Evolutionary conservation across 2,329 filamentous ascomycete species (phyloP).

Genomic region (Fonsecaea multimorphosa): DNA sequence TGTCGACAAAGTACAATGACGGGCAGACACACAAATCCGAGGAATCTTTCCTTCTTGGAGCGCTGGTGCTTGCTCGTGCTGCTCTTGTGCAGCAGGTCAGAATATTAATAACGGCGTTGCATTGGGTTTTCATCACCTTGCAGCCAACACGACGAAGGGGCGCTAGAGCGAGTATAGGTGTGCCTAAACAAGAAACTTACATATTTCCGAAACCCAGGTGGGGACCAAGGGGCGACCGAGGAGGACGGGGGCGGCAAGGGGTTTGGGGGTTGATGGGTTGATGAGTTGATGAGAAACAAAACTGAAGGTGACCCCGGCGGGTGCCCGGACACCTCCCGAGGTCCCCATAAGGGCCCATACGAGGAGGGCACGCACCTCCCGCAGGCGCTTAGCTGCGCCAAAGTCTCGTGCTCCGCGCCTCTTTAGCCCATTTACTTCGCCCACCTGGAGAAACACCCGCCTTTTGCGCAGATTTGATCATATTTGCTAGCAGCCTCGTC

Average conservation of each 20-base stretch:
- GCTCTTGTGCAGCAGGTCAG: not conserved
- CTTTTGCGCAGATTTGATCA: not conserved
- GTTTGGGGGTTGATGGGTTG: too few species aligned
- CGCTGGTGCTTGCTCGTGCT: not conserved
- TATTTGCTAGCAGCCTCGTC: conserved; percentile 12
- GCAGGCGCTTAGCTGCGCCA: conserved; percentile 4
- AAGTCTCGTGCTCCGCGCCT: conserved; percentile 1
- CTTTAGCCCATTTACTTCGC: not conserved
- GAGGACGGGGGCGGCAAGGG: not conserved
- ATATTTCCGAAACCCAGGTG: not conserved
- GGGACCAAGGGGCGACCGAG: not conserved
- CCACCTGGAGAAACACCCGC: conserved; percentile 9
- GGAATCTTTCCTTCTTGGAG: not conserved
- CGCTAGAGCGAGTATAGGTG: not conserved
- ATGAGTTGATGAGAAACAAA: not conserved
- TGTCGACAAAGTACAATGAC: not conserved
- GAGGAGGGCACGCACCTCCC: not conserved
- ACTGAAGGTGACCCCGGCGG: not conserved
- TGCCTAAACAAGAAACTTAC: not conserved
- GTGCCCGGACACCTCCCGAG: not conserved
- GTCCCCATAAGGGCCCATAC: not conserved
- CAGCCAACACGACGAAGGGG: not conserved
- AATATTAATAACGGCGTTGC: conserved; percentile 19
- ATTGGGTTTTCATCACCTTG: conserved; percentile 14
- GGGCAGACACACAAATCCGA: not conserved